These are phyloP conservation scores for Solanum gracilifrons DNA, from an alignment of 257 asterid genomes.

Conservation along the genomic window DNA sequence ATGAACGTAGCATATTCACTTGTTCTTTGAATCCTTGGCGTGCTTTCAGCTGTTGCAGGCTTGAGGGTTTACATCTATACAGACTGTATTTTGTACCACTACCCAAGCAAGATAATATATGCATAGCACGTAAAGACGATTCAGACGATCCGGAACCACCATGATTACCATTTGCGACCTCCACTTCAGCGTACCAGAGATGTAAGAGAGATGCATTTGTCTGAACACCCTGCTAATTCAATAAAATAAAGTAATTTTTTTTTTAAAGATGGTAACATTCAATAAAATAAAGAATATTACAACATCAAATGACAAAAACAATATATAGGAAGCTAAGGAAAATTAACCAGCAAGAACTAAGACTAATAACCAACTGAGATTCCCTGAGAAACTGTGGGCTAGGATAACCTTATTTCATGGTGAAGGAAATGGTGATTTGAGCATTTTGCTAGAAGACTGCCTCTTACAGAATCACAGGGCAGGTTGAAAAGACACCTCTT, in stretches of 20 bases:
- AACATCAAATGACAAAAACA: not conserved
- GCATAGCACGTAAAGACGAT: slow-evolving; percentile 60
- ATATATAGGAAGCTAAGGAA: not conserved
- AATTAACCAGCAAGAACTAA: not conserved
- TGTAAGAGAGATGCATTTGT: slow-evolving; percentile 59
- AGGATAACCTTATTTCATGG: not conserved
- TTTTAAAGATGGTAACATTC: not conserved
- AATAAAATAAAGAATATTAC: not conserved
- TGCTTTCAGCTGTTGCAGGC: slow-evolving; percentile 73
- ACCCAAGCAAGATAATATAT: slow-evolving; percentile 82
- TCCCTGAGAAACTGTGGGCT: not conserved
- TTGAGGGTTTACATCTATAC: slow-evolving; percentile 49
- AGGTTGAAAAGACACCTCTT: not conserved
- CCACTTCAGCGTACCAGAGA: slow-evolving; percentile 91
- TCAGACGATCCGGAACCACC: slow-evolving; percentile 38
- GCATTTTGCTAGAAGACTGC: not conserved
- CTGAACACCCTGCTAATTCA: slow-evolving; percentile 42
- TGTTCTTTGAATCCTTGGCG: slow-evolving; percentile 88
- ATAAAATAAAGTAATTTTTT: not conserved
- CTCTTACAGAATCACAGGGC: not conserved
- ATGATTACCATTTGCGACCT: slow-evolving; percentile 37
- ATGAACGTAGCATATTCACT: slow-evolving; percentile 39
- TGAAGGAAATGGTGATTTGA: not conserved
- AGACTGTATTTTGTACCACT: slow-evolving; percentile 61
- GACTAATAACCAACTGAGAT: not conserved